Conservation (phyloP, 78 protist species). For the Capsaspora owczarzaki region DNA sequence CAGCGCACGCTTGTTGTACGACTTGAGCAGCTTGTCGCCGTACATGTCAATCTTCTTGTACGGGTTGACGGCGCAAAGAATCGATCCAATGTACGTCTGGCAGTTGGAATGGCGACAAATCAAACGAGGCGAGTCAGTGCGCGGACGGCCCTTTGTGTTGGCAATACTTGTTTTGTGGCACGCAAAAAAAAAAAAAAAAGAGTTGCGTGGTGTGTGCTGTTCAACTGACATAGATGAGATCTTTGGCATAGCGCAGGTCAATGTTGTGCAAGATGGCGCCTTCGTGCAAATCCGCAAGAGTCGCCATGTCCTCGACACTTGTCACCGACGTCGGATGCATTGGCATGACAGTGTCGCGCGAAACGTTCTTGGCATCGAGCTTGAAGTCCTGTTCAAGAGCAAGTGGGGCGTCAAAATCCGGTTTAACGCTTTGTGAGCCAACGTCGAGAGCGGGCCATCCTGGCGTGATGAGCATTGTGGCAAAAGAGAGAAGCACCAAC, state of each 20-base stretch:
- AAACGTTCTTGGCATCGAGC: no score
- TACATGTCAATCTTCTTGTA: slow-evolving; percentile 49
- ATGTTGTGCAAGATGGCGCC: slow-evolving; percentile 8
- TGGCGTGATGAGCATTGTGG: no score
- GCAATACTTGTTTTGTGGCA: no score
- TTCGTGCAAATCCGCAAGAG: neutral
- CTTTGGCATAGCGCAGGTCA: neutral
- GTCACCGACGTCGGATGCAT: slow-evolving; percentile 1
- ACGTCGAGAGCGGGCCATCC: no score
- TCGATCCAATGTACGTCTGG: slow-evolving; percentile 75
- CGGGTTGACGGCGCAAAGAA: slow-evolving; percentile 80
- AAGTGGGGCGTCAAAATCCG: no score
- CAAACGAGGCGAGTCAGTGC: no score
- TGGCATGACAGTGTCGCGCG: neutral
- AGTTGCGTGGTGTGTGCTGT: no score
- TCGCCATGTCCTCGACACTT: slow-evolving; percentile 7
- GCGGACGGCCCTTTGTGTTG: no score
- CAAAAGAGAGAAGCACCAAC: no score
- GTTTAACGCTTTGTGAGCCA: no score
- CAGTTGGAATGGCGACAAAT: no score
- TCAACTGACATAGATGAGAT: neutral
- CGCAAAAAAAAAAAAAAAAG: neutral
- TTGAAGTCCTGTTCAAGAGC: no score
- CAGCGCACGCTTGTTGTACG: slow-evolving; percentile 43
- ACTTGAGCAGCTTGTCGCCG: slow-evolving; percentile 36